phyloP scores from a whole-genome alignment of 23 red algal species.

The Gracilaria gracilis region DNA sequence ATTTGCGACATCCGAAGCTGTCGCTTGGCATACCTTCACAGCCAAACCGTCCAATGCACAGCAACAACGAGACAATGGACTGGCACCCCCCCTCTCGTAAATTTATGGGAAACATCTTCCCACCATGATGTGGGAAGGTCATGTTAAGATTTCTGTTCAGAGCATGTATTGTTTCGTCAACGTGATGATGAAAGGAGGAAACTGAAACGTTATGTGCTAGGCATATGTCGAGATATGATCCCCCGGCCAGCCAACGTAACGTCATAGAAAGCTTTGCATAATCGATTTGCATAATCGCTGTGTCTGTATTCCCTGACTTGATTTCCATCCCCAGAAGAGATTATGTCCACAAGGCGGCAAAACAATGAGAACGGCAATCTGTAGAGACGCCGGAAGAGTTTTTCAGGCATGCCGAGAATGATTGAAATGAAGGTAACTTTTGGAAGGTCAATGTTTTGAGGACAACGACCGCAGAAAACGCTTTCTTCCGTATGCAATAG shows the following conservation, averaged over 20 bases:
- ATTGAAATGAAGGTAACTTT: too few species aligned
- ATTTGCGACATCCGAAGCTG: constrained; percentile 4
- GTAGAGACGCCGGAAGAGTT: not conserved
- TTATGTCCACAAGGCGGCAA: not conserved
- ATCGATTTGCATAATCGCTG: too few species aligned
- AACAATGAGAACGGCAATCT: not conserved
- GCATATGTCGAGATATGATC: constrained; percentile 28
- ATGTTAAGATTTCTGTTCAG: not conserved
- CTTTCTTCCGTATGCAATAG: too few species aligned
- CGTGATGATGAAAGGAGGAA: not conserved
- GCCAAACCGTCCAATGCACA: constrained; percentile 11
- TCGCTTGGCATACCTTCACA: not conserved
- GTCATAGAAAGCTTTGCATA: constrained; percentile 5
- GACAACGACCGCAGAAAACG: too few species aligned
- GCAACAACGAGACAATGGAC: not conserved
- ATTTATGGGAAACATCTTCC: not conserved
- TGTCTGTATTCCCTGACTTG: too few species aligned
- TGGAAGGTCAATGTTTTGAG: too few species aligned
- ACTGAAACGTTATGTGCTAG: constrained; percentile 13
- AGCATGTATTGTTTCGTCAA: not conserved
- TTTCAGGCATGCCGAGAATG: not conserved
- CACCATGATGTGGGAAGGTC: not conserved
- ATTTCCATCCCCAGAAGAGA: too few species aligned
- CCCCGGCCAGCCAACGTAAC: constrained; percentile 6
- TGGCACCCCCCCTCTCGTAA: not conserved